These are phyloP conservation scores for Closterium sp. DNA, from an alignment of 139 green algal genomes.

Conservation along the genomic window DNA sequence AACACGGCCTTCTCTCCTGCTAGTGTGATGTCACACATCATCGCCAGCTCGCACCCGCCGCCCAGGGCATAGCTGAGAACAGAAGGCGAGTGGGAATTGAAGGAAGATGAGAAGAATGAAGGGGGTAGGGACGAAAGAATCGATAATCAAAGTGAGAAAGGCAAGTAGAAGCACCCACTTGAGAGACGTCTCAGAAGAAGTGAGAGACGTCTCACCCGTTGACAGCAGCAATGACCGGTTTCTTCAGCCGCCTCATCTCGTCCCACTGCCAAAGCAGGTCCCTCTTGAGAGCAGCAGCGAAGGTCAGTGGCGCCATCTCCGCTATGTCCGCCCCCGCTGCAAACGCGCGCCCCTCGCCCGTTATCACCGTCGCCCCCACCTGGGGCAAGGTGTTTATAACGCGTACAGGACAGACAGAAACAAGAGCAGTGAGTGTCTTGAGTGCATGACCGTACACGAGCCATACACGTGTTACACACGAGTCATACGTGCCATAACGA, in stretches of 20 bases:
- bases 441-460: no score
- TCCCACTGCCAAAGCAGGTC: conserved; percentile 57
- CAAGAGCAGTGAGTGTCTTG: no score
- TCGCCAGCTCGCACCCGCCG: conserved; percentile 61
- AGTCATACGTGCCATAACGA: no score
- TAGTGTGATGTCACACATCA: conserved; percentile 75
- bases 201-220: conserved; percentile 66
- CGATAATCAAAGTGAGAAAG: no score
- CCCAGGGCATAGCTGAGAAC: conserved; percentile 56
- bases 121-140: no score
- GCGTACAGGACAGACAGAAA: not conserved
- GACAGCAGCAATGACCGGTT: conserved; percentile 66
- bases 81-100: not conserved
- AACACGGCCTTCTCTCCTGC: conserved; percentile 66
- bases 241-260: conserved; percentile 55
- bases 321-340: conserved; percentile 76
- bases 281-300: conserved; percentile 37
- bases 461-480: conserved; percentile 47
- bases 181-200: no score
- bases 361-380: conserved; percentile 64
- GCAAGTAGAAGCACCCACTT: no score
- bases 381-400: not conserved
- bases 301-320: conserved; percentile 62
- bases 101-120: not conserved
- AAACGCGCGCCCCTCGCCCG: conserved; percentile 68